Percentiles rank a stretch among this genome's conserved stretches.
phyloP scores from a whole-genome alignment of 331 rosid species.

The Phaseolus coccineus region DNA sequence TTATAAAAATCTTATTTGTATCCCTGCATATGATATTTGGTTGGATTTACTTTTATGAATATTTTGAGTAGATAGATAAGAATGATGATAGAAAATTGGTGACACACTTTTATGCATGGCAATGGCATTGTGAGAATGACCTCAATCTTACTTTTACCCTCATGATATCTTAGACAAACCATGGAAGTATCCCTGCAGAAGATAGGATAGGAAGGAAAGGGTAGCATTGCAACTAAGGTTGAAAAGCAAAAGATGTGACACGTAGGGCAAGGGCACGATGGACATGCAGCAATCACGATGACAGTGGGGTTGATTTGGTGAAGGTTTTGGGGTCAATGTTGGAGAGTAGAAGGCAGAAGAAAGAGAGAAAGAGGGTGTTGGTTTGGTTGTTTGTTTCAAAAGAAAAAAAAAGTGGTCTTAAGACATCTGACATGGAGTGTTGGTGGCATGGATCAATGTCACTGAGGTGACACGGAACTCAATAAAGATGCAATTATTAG shows the following conservation, averaged over 20 bases:
- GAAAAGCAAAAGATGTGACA: conserved; percentile 37
- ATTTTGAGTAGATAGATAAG: neutral
- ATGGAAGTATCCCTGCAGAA: neutral
- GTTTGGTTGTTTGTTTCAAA: neutral
- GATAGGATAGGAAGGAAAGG: neutral
- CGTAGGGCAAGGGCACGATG: conserved; percentile 5
- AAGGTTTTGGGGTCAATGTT: conserved; percentile 36
- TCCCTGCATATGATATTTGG: neutral
- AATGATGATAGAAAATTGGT: neutral
- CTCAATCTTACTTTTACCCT: neutral
- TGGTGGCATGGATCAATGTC: conserved; percentile 48
- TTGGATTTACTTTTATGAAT: neutral
- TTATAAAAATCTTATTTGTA: too few species aligned
- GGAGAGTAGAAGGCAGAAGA: conserved; percentile 21
- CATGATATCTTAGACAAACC: neutral
- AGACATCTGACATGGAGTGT: conserved; percentile 41
- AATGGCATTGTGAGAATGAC: neutral
- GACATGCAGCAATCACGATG: conserved; percentile 4
- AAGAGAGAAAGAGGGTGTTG: neutral
- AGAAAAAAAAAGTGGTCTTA: conserved; percentile 43
- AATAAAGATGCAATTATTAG: conserved; percentile 78
- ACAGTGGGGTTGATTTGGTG: conserved; percentile 39
- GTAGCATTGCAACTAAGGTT: neutral
- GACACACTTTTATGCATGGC: neutral
- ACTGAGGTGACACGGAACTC: conserved; percentile 70